phyloP scores from a whole-genome alignment of 352 stramenopile genomes.

The Phytophthora citrophthora region DNA sequence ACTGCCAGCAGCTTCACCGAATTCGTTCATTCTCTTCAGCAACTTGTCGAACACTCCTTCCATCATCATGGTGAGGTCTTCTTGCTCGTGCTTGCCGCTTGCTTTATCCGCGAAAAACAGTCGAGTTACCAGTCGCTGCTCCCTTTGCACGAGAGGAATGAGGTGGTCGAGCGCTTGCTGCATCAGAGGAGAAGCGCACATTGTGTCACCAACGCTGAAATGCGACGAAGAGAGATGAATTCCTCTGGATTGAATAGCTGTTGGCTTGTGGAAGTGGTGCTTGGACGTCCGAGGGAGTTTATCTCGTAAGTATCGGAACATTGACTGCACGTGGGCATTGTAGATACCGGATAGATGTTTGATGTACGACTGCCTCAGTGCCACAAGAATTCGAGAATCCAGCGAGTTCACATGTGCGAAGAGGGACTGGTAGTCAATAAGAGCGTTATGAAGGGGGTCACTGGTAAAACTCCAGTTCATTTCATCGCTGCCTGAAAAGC shows the following conservation, averaged over 20 bases:
- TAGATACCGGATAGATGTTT: slow-evolving; percentile 64
- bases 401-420: slow-evolving; percentile 51
- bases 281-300: slow-evolving; percentile 60
- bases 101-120: slow-evolving; percentile 50
- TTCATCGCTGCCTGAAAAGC: slow-evolving; percentile 34
- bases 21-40: slow-evolving; percentile 73
- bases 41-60: slow-evolving; percentile 78
- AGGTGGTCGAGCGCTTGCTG: slow-evolving; percentile 77
- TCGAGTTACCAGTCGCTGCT: slow-evolving; percentile 50
- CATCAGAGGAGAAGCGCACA: slow-evolving; percentile 63
- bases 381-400: slow-evolving; percentile 37
- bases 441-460: slow-evolving; percentile 53
- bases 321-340: slow-evolving; percentile 52
- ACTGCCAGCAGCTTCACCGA: slow-evolving; percentile 61
- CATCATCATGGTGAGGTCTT: slow-evolving; percentile 64
- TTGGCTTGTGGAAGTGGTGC: slow-evolving; percentile 61
- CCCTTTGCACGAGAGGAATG: slow-evolving; percentile 55
- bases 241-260: slow-evolving; percentile 70
- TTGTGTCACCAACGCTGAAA: slow-evolving; percentile 56
- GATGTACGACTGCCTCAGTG: slow-evolving; percentile 56
- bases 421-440: slow-evolving; percentile 56
- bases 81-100: slow-evolving; percentile 35
- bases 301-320: slow-evolving; percentile 67
- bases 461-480: slow-evolving; percentile 77
- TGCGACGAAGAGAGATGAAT: slow-evolving; percentile 60